Evolutionary conservation across 805 yeast genomes (phyloP).

Genomic region (Teunomyces stri): DNA sequence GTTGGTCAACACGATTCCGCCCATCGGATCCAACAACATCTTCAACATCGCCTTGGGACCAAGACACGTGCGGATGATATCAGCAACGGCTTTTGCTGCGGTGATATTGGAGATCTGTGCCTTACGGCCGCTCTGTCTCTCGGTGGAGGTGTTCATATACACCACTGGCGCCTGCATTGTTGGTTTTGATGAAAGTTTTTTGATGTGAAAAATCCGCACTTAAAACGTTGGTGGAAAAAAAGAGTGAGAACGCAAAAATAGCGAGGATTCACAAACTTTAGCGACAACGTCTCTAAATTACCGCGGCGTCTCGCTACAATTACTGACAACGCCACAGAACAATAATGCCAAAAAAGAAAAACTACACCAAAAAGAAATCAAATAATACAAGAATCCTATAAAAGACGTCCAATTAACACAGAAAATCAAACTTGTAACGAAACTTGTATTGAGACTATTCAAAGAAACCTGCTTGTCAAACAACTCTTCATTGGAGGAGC

Average conservation of each 20-base stretch:
- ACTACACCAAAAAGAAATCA: too few relatives aligned
- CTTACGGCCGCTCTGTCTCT: conserved; percentile 93
- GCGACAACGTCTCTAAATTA: background rate
- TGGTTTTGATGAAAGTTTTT: background rate
- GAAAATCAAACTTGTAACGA: too few relatives aligned
- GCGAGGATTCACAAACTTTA: background rate
- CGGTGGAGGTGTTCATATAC: conserved; percentile 71
- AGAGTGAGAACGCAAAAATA: too few relatives aligned
- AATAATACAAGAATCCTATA: too few relatives aligned
- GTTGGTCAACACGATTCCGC: conserved; percentile 93
- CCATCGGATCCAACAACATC: conserved; percentile 95
- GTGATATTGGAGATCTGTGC: conserved; percentile 97
- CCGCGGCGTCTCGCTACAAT: background rate
- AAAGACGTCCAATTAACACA: too few relatives aligned
- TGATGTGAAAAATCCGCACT: background rate
- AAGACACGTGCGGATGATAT: conserved; percentile 93
- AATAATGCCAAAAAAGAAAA: too few relatives aligned
- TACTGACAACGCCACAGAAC: background rate
- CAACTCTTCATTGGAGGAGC: too few relatives aligned
- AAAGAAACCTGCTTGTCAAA: too few relatives aligned
- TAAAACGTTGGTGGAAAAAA: background rate
- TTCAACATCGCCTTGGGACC: conserved; percentile 99
- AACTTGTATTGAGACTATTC: too few relatives aligned
- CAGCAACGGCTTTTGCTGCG: conserved; percentile 99
- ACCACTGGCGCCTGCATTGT: conserved; percentile 49